Evolutionary conservation across 106 monocot species (phyloP), one percentile per base, ranked within the genome.

Genomic region (Dioscorea zingiberensis): DNA sequence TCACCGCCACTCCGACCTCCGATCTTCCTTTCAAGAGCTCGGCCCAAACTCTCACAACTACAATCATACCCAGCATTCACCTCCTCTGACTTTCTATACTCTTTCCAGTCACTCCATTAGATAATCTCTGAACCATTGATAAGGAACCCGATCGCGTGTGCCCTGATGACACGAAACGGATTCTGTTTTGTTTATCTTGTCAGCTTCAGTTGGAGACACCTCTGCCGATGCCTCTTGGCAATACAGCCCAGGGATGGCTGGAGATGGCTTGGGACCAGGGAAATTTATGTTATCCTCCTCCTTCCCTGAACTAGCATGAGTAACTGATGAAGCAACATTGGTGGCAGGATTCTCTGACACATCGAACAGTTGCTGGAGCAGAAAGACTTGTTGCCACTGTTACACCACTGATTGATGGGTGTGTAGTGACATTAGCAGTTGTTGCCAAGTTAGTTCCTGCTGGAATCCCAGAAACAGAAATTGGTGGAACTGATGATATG

Each of bases 261-360:
- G 94, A 59, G 94, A 95, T 62, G 82, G 38, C 66, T 82, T 82
- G 47, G 73, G 89, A 18, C 47, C 69, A 48, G 83, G 76, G 27
- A 88, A 77, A 30, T 12, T 73, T 58, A 57, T 59, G 64, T 27
- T 83, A 77, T 88, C 88, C 59, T 91, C 95, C 51, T 95, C 91
- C 67, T 91, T 95, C 17, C 73, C 55, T 51, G 75, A 54, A 54
- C 65, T 90, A 29, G 68, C 44, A 59, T 67, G 59, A 18, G 85
- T 60, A 29, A 78, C 16, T 56, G 83, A 32, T 23, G 59, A 26
- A 79, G 64, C 13, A 74, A 65, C 65, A 71, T 38, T 38, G 38
- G 38, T 6, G 38, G 76, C 57, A 60, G 78, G 28, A 49, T 54
- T 78, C 24, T 98, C 92, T 24, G 44, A 53, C 59, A 68, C 67